Base-by-base conservation (phyloP, 2,329 filamentous ascomycete species). In the Aschersonia sp. region DNA sequence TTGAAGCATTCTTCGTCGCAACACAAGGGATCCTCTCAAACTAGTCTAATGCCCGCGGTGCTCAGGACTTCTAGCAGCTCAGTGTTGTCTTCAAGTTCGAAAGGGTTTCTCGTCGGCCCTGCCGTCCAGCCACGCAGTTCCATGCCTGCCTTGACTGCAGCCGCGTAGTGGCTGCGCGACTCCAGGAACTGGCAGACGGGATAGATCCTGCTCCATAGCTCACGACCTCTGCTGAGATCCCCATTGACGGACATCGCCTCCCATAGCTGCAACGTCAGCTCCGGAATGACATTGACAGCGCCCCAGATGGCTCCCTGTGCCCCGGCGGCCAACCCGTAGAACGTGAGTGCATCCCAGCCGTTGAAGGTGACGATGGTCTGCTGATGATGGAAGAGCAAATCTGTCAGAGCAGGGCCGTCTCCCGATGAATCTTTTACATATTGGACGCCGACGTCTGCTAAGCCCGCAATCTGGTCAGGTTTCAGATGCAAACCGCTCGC, bases 341-440 rank as follows among this genome's bases (percentile, higher is more conserved):
- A 72, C 1, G 69, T 72, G 43, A 72, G 56, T 0, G 68, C 71
- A 52, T 72, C 69, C 69, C 68, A 72, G 1, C 69, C 69, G 45
- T 72, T 72, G 54, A 72, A 70, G 0, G 66, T 59, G 3, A 65
- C 70, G 48, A 71, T 65, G 45, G 63, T 56, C 2, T 51, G 48
- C 7, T 47, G 43, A 42, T 59, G 59, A 8, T 8, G 8, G 47
- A 71, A 70, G 1, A 72, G 56, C 29, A 71, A 51, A 52, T 72
- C 68, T 0, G 68, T 72, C 6, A 70, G 54, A 0, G 63, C 67
- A 1, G 69, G 68, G 1, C 62, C 69, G 49, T 72, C 65, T 5
- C 69, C 69, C 4, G 68, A 72, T 0, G 69, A 71, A 54, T 72
- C 69, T 52, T 72, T 72, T n/a, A 72, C 52, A 48, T 70, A 70